A percentile compares a stretch with the other conserved stretches of the same genome.
Evolutionary conservation across 805 yeast genomes (phyloP).

Genomic region (Suhomyces canberraensis): DNA sequence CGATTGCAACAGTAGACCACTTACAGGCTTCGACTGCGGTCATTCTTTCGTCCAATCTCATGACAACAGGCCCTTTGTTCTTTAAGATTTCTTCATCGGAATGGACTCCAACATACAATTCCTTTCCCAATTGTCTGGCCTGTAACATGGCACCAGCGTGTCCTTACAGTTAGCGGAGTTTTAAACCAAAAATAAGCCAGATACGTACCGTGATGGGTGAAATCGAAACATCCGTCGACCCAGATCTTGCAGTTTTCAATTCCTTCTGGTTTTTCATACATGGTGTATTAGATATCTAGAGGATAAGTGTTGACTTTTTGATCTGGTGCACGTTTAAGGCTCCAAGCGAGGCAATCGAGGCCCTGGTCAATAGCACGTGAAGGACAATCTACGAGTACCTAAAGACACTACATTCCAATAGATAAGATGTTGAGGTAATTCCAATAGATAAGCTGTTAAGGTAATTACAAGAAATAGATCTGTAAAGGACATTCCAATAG

Average conservation of each 20-base stretch:
- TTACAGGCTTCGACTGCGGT: constrained; percentile 87
- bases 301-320: not conserved
- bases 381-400: no score
- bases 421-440: no score
- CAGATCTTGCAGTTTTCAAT: constrained; percentile 60
- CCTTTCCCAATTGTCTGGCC: constrained; percentile 79
- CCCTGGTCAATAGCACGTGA: no score
- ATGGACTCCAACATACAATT: constrained; percentile 84
- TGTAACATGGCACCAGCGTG: constrained; percentile 97
- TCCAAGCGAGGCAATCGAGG: no score
- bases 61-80: constrained; percentile 94
- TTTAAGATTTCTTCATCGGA: constrained; percentile 78
- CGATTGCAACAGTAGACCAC: constrained; percentile 75
- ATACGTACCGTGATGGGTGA: constrained; percentile 84
- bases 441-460: no score
- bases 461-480: no score
- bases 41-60: constrained; percentile 75
- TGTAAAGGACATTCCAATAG: no score
- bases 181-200: constrained; percentile 1
- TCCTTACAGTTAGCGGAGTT: constrained; percentile 24
- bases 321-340: no score
- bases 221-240: constrained; percentile 98
- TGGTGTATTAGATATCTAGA: constrained; percentile 6
- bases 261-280: constrained; percentile 42
- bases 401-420: no score